Evolutionary conservation across 2,329 filamentous ascomycete species (phyloP).

Genomic region (Blumeria graminis): DNA sequence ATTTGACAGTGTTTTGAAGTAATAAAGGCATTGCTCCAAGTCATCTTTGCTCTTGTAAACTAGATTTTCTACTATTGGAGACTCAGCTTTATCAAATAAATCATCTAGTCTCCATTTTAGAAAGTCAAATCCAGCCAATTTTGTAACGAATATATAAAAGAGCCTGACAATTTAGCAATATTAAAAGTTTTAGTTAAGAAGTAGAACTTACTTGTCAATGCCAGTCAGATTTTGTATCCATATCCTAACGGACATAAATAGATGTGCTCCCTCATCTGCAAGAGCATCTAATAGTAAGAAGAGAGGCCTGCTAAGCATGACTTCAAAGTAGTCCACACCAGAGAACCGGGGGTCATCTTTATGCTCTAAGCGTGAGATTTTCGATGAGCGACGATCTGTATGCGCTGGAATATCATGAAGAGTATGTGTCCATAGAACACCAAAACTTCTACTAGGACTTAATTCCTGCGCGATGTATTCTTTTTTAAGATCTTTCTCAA

Average conservation of each 20-base stretch:
- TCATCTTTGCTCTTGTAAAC: constrained; percentile 35
- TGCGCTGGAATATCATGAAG: constrained; percentile 28
- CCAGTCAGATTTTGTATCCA: constrained; percentile 52
- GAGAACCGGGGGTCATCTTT: constrained; percentile 20
- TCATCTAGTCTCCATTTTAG: constrained; percentile 15
- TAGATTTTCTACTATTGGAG: neutral
- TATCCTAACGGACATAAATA: constrained; percentile 51
- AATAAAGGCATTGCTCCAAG: constrained; percentile 53
- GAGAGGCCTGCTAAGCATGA: constrained; percentile 58
- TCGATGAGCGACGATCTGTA: constrained; percentile 25
- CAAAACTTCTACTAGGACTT: constrained; percentile 45
- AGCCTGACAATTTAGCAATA: constrained; percentile 20
- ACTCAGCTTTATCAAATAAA: neutral
- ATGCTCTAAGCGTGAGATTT: constrained; percentile 18
- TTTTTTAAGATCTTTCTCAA: constrained; percentile 25
- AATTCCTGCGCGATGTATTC: constrained; percentile 24
- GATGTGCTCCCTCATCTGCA: constrained; percentile 43
- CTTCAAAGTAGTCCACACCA: constrained; percentile 38
- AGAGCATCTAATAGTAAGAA: constrained; percentile 64
- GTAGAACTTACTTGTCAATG: constrained; percentile 31
- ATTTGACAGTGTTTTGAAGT: constrained; percentile 50
- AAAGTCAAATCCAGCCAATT: constrained; percentile 30
- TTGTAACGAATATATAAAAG: constrained; percentile 34
- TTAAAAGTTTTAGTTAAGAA: neutral
- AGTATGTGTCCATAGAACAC: constrained; percentile 62